Evolutionary conservation across 1,284 basidiomycete genomes (phyloP), one percentile per base, ranked within the genome.

Genomic region (Ceratobasidium sp.): DNA sequence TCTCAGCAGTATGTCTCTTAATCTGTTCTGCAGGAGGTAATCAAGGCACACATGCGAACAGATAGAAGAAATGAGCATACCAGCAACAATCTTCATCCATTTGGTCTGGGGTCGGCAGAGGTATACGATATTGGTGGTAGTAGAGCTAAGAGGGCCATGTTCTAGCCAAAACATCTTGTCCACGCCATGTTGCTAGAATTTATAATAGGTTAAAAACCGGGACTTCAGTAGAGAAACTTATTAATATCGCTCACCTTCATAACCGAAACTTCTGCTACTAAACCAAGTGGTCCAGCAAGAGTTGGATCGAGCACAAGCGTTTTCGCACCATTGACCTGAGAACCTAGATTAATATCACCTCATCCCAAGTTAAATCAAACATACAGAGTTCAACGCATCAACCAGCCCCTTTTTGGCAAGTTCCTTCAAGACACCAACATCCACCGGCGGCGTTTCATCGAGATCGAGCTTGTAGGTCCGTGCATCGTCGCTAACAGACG

Each of bases 161-260:
- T 99, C 98, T 31, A 99, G 89, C 98, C 98, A 99, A 83, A 98
- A 98, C 92, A 99, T 97, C 85, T 98, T 98, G 84, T 98, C 97
- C 3, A 99, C 96, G 3, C 95, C 96, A 88, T 98, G 96, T 81
- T 98, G 94, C 93, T 98, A 79, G 61, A 74, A 11, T 22, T 49
- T 34, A 66, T 24, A 43, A 53, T 29, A 27, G 39, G 7, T 62
- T 48, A 16, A 75, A 34, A 14, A 34, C 14, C 22, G 49, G 19
- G 3, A 9, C 2, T n/a, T 22, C 4, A 24, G 22, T 31, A 41
- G 1, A 37, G 34, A n/a, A 4, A 16, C 4, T 43, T 34, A 37
- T 13, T 41, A 7, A 5, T 24, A 24, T 0, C 22, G 79, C 83
- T 46, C 75, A 95, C 96, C 88, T 98, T 98, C 75, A 99, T 85